Evolutionary conservation across 148 eudicot genomes (phyloP).

Genomic region (Vaccinium darrowii): DNA sequence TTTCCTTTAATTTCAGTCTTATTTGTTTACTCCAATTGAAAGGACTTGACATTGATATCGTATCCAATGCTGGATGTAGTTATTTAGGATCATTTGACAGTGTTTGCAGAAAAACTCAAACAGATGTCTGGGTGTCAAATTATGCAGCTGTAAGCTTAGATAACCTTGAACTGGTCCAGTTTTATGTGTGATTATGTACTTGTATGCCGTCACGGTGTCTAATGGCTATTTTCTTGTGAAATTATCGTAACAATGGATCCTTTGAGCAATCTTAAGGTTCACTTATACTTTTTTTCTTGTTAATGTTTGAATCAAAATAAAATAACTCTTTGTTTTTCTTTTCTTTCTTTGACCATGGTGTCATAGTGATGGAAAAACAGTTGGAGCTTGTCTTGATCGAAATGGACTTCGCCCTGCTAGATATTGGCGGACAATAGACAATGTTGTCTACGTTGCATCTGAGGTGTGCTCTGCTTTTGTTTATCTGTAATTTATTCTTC

Average conservation of each 20-base stretch:
- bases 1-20: neutral
- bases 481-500: neutral
- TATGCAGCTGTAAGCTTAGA: neutral
- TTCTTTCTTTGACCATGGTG: neutral
- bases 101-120: neutral
- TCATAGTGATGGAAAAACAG: slow-evolving; percentile 94
- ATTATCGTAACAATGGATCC: neutral
- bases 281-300: neutral
- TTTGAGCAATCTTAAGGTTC: neutral
- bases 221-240: neutral
- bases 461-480: slow-evolving; percentile 57
- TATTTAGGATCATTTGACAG: neutral
- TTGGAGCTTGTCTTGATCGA: slow-evolving; percentile 97
- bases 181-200: neutral
- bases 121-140: neutral
- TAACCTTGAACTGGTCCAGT: neutral
- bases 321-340: neutral
- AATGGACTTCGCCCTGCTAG: slow-evolving; percentile 99
- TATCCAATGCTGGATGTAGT: neutral
- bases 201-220: neutral
- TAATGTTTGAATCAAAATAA: slow-evolving; percentile 5
- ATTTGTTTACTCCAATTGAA: neutral
- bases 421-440: slow-evolving; percentile 95
- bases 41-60: neutral
- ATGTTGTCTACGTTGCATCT: slow-evolving; percentile 97